Base-by-base conservation (phyloP, 768 basidiomycete genomes). In the Porphyrellus cyaneotinctus region DNA sequence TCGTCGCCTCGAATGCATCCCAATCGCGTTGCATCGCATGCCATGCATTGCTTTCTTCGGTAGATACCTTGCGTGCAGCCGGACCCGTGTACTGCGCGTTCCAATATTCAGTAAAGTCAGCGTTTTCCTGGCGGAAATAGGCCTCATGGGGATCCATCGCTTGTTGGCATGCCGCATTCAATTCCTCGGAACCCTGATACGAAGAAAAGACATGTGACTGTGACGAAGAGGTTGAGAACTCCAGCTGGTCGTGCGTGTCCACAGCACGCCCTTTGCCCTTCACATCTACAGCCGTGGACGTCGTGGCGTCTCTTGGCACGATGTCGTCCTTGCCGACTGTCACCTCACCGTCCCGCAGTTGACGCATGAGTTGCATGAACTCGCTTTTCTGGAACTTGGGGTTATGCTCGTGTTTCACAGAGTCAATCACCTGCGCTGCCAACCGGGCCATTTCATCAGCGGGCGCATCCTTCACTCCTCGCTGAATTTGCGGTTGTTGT, bases 351-450 rank as follows among this genome's bases (percentile, higher is more conserved):
- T 94, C 93, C 35, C 90, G 76, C 50, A 97, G 71, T 66, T 90
- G 84, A 47, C 79, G 81, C 93, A 97, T 95, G 24, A 97, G 76
- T 20, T 78, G 78, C 76, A 97, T 75, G 66, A 97, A 97, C 53
- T 81, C 77, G 67, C 90, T 92, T 30, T 91, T 80, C 69, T 82
- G 78, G 63, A 97, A 93, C 66, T 95, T 97, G 32, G 85, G 82
- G 63, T 90, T 92, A 62, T 79, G 76, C 49, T 89, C 88, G 52
- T 85, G 71, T 62, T 80, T 75, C 42, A 95, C 80, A n/a, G 85
- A 78, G 37, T 90, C 82, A 49, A 95, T 72, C 35, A 95, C 78
- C 38, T 84, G 72, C 10, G 82, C 90, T 12, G 93, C 93, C 9
- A 90, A 87, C 26, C 81, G 79, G 3, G 92, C 86, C 42, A 95